A percentile compares a stretch with the other conserved stretches of the same genome.
These are phyloP conservation scores for Sporothrix pseudoabietina DNA, from an alignment of 2,329 filamentous ascomycete species.

Conservation along the genomic window DNA sequence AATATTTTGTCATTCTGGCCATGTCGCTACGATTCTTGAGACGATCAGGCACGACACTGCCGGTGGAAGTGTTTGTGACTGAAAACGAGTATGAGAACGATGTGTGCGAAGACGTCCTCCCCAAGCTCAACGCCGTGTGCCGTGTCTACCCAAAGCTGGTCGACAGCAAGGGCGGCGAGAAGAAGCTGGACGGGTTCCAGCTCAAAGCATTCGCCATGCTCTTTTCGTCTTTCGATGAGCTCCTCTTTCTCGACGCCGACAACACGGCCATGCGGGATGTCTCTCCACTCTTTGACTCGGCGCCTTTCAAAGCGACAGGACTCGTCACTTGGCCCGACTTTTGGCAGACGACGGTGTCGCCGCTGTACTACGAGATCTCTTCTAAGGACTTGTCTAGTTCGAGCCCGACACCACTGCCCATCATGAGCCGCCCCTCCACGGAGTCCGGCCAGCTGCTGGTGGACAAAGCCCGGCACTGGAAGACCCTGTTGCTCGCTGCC, in stretches of 20 bases:
- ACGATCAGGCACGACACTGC: conserved; percentile 52
- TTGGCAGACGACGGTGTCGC: conserved; percentile 48
- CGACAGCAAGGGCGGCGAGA: background rate
- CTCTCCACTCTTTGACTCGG: conserved; percentile 49
- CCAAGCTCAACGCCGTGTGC: conserved; percentile 41
- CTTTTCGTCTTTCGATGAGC: conserved; percentile 61
- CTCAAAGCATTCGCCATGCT: conserved; percentile 60
- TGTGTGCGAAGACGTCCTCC: conserved; percentile 41
- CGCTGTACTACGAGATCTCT: conserved; percentile 50
- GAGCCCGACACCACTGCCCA: conserved; percentile 38
- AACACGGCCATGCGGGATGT: conserved; percentile 50
- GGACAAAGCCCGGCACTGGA: conserved; percentile 51
- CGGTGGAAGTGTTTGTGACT: conserved; percentile 48
- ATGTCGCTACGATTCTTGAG: conserved; percentile 55
- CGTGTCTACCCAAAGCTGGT: conserved; percentile 39
- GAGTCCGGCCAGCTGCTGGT: conserved; percentile 54
- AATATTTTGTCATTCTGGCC: conserved; percentile 54
- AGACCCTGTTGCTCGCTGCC: conserved; percentile 51
- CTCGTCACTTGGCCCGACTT: conserved; percentile 62
- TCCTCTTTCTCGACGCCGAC: conserved; percentile 62
- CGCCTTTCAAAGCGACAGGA: conserved; percentile 55
- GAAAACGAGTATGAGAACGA: conserved; percentile 39
- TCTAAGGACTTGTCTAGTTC: background rate
- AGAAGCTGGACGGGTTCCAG: conserved; percentile 51
- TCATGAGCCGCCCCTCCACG: conserved; percentile 43